Evolutionary conservation across 2,329 filamentous ascomycete species (phyloP), one percentile per base, ranked within the genome.

Genomic region (Botrytis medusae): DNA sequence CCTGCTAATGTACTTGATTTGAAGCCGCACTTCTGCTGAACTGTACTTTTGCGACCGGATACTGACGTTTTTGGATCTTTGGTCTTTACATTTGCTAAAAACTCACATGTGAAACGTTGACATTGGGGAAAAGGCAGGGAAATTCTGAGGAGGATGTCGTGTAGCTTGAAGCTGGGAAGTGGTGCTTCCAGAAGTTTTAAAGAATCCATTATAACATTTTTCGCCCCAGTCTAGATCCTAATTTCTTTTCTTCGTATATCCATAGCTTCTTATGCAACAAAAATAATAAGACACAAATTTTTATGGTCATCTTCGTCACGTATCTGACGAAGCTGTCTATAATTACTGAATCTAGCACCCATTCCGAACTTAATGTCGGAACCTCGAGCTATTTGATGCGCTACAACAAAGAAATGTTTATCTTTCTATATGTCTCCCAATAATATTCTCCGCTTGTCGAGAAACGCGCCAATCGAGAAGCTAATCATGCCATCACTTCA

Each of bases 1-100:
- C 51, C 2, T 29, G 40, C 22, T n/a, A 16, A 0, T 8, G 9
- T 61, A 16, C 22, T 40, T 12, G 18, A 25, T n/a, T 37, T 6
- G 9, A 34, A 60, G 32, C 10, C 20, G 10, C 20, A 20, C 1
- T 37, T 25, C 32, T 37, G 32, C 32, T 25, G 14, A 22, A 0
- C 7, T 59, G 20, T 22, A 34, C 12, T 16, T n/a, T 0, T 22
- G 29, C 10, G 29, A 9, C 16, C 18, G 1, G 22, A 34, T 20
- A 4, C 1, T 34, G 18, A 12, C 9, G 4, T 1, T 7, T 34
- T 5, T 32, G 3, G 14, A 32, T 32, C 29, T 1, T 18, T 4
- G n/a, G 14, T 9, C 29, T 20, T 4, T 1, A 9, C 20, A 32
- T 32, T 1, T 32, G 16, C 54, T 57, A 8, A 22, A 48, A 48